Conservation (phyloP, 768 basidiomycete species). For the Pleurotus sapidus region DNA sequence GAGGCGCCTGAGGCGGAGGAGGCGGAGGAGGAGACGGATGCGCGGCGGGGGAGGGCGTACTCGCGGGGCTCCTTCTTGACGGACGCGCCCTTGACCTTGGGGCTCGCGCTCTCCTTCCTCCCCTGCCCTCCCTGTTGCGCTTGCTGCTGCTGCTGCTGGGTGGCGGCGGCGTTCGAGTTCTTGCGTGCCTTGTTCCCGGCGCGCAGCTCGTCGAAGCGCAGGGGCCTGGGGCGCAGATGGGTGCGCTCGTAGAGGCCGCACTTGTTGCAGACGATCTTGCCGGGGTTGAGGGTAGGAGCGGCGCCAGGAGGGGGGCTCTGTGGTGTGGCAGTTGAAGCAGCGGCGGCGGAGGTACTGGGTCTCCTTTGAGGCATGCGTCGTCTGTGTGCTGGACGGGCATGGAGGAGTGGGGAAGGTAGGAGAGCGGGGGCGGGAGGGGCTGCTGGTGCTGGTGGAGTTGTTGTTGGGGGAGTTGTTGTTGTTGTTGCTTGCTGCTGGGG, state of each 20-base stretch:
- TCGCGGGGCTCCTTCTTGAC: slow-evolving; percentile 64
- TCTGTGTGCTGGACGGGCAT: slow-evolving; percentile 85
- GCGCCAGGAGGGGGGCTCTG: slow-evolving; percentile 87
- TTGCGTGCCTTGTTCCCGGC: slow-evolving; percentile 84
- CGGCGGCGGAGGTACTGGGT: slow-evolving; percentile 86
- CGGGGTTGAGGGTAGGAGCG: slow-evolving; percentile 84
- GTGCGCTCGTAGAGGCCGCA: slow-evolving; percentile 91
- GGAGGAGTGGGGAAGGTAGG: slow-evolving; percentile 40
- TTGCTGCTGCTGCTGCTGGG: neutral
- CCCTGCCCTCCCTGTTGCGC: neutral
- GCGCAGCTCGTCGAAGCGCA: slow-evolving; percentile 85
- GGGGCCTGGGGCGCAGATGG: slow-evolving; percentile 76
- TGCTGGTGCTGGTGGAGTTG: slow-evolving; percentile 43
- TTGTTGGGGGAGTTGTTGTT: slow-evolving; percentile 33
- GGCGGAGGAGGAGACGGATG: slow-evolving; percentile 63
- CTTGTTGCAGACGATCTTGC: slow-evolving; percentile 94
- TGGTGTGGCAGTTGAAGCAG: slow-evolving; percentile 91
- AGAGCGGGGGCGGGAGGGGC: slow-evolving; percentile 23
- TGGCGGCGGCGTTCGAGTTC: slow-evolving; percentile 30
- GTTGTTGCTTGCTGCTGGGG: slow-evolving; percentile 34
- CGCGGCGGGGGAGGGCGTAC: slow-evolving; percentile 48
- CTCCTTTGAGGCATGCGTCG: slow-evolving; percentile 86
- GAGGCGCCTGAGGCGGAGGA: slow-evolving; percentile 58
- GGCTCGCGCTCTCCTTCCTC: slow-evolving; percentile 22
- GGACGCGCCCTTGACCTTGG: slow-evolving; percentile 30